Evolutionary conservation across 768 basidiomycete species (phyloP), one percentile per base, ranked within the genome.

Genomic region (Leccinum boreale): DNA sequence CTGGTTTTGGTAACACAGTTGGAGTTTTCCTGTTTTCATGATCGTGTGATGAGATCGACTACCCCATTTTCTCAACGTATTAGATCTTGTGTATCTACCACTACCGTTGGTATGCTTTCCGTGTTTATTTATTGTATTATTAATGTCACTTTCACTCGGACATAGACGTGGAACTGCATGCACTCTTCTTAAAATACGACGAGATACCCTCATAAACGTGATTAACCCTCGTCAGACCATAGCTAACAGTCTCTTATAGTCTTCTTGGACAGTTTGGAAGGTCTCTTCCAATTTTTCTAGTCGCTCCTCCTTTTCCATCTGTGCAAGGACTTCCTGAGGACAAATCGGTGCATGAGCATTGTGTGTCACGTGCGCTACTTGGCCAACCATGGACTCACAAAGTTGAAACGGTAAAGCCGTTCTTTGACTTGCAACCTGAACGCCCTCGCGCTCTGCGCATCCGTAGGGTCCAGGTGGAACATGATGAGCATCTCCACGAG

Each of bases 361-460:
- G n/a, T n/a, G n/a, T 28, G 29, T 48, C 35, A 19, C 26, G 19
- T 24, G 10, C 28, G 50, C 5, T 3, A 17, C 26, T 21, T 5
- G 14, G 48, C 1, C 19, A 3, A 19, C 35, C 5, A 7, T 21
- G 12, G 12, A 80, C 90, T 67, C 66, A 94, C 94, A 70, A 87
- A 97, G 75, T 98, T 99, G 75, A 98, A 98, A 21, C 94, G 82
- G 68, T 91, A 98, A 46, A 99, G 73, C 36, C 97, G 83, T 71
- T 97, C 94, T 74, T 99, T 99, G 67, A 96, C 94, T 71, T 94
- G 90, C 31, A 99, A 71, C 53, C 96, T 79, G 71, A 89, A 97
- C 10, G 88, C 85, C 53, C 78, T 83, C 63, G 78, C 72, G 24
- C 78, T 76, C 24, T 75, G 77, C 53, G 74, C 61, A 66, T 95